These are phyloP conservation scores for Magnolia kwangsiensis DNA, from an alignment of 164 flowering plant species.

Conservation along the genomic window DNA sequence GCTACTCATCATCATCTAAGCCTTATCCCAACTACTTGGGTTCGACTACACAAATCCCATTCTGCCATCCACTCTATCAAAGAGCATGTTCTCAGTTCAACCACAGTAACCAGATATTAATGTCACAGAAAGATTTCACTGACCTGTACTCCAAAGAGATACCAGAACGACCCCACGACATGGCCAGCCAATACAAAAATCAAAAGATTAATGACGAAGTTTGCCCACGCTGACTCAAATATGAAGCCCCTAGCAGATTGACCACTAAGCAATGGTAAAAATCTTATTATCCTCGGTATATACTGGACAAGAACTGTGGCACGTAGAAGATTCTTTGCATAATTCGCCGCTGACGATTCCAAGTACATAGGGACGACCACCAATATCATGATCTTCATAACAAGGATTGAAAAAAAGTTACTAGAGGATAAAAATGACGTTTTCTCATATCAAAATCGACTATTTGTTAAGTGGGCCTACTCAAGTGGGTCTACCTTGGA, in stretches of 20 bases:
- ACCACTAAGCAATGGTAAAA: constrained; percentile 71
- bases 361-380: constrained; percentile 39
- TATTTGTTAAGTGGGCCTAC: too few species aligned
- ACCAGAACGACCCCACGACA: constrained; percentile 88
- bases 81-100: too few species aligned
- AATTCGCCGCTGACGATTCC: constrained; percentile 69
- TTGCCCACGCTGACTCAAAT: constrained; percentile 97
- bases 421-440: background rate
- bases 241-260: constrained; percentile 72
- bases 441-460: background rate
- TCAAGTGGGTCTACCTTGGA: too few species aligned
- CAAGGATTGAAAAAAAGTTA: background rate
- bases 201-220: constrained; percentile 83
- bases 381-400: constrained; percentile 57
- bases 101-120: too few species aligned
- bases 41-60: too few species aligned
- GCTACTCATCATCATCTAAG: too few species aligned
- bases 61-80: too few species aligned
- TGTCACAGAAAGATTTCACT: constrained; percentile 4
- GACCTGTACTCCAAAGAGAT: constrained; percentile 91
- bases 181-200: constrained; percentile 75
- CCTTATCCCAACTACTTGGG: too few species aligned
- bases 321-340: constrained; percentile 75
- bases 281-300: constrained; percentile 64
- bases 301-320: constrained; percentile 74